Base-by-base conservation (phyloP, 192 early-diverging fungal species). In the Entomortierella lignicola region DNA sequence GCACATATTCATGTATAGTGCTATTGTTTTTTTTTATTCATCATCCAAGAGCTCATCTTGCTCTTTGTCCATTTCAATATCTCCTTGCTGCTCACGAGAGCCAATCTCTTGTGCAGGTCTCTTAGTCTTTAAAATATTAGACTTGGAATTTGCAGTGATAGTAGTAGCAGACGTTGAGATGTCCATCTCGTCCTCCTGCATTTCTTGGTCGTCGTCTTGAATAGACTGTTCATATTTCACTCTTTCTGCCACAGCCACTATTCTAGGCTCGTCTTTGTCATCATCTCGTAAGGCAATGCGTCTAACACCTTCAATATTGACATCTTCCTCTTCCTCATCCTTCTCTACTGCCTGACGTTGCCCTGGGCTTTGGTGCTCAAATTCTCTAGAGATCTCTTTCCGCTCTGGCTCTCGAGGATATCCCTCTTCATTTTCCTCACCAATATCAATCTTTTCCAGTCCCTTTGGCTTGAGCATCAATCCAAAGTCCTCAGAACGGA, bases 401-500 rank as follows among this genome's bases (percentile, higher is more conserved):
- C 23, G 5, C 17, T 10, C 34, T 37, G 10, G 5, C 34, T 37
- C 34, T 10, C 4, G 15, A 4, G 44, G 17, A 2, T 47, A 15
- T 10, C 39, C 13, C 37, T 43, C 37, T 27, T 56, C 66, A 30
- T 34, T 55, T 66, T 66, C 63, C 32, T 39, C 52, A 12, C 42
- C 6, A 37, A 27, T n/a, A 27, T 68, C 67, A n/a, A 42, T 13
- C 25, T 62, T 59, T 1, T 43, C 52, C 32, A 70, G 18, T 29
- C 69, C 57, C 48, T 70, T 79, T 1, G 75, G 75, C 32, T 70
- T 79, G 13, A 79, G 34, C 75, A 79, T 60, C 68, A 79, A 12
- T 31, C 75, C 75, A 66, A 79, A 79, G 23, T 79, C 75, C 42
- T 79, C 75, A 1, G 75, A 79, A 20, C 57, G 62, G 56, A 79